phyloP scores from a whole-genome alignment of 2,329 filamentous ascomycete genomes.

The Stromatinia cepivora region DNA sequence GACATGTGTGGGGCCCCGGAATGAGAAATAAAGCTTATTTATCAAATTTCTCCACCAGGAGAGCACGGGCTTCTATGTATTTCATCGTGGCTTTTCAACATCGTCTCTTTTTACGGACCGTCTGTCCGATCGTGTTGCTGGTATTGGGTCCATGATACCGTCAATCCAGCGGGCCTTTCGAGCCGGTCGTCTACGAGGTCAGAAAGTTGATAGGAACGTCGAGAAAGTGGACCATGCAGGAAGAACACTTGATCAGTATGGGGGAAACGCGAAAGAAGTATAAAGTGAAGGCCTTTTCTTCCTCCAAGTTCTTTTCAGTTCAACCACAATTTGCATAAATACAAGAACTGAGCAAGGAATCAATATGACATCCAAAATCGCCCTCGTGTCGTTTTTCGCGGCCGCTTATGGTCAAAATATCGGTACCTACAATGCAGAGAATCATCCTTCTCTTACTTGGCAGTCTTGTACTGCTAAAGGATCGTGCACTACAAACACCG shows the following conservation, averaged over 20 bases:
- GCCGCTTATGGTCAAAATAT: constrained; percentile 50
- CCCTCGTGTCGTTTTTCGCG: constrained; percentile 46
- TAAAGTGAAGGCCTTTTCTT: background rate
- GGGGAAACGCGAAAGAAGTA: background rate
- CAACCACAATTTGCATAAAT: background rate
- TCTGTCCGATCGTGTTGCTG: constrained; percentile 1
- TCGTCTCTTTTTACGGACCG: constrained; percentile 6
- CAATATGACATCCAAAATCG: constrained; percentile 22
- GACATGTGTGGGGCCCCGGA: background rate
- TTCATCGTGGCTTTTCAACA: background rate
- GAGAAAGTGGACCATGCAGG: background rate
- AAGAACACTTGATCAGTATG: background rate
- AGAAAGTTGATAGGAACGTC: background rate
- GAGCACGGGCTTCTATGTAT: background rate
- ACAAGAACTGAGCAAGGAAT: background rate
- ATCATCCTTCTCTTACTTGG: constrained; percentile 54
- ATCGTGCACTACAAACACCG: constrained; percentile 50
- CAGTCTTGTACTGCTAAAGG: constrained; percentile 50
- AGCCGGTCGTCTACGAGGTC: constrained; percentile 4
- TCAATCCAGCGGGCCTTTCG: constrained; percentile 16
- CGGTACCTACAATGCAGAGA: constrained; percentile 49
- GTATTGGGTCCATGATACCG: constrained; percentile 14
- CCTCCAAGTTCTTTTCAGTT: background rate
- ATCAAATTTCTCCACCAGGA: background rate
- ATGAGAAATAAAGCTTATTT: background rate